These are phyloP conservation scores for Cutaneotrichosporon sp. DNA, from an alignment of 1,284 basidiomycete species.

Conservation along the genomic window DNA sequence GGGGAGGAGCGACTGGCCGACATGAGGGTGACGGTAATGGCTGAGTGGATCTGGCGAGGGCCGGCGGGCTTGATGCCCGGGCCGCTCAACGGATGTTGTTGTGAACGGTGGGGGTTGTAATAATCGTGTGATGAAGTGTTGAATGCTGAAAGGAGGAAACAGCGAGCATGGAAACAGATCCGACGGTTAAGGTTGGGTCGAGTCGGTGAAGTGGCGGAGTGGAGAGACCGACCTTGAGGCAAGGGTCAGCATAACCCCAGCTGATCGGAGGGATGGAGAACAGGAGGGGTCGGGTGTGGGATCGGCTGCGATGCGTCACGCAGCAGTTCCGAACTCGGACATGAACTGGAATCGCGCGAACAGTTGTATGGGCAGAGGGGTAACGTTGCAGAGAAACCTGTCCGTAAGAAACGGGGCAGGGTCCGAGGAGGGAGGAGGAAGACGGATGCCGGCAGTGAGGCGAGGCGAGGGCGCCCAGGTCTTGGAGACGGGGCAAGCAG, in stretches of 20 bases:
- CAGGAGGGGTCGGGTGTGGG: not conserved
- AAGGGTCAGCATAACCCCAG: not conserved
- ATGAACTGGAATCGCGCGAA: not conserved
- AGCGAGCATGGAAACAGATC: not conserved
- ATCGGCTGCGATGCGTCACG: not conserved
- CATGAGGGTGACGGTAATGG: conserved; percentile 8
- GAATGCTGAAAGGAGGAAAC: not conserved
- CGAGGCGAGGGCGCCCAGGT: not conserved
- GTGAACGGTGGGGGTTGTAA: not conserved
- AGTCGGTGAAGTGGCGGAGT: not conserved
- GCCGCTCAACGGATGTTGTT: conserved; percentile 2
- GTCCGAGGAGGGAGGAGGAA: not conserved
- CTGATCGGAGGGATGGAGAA: not conserved
- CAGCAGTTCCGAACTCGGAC: conserved; percentile 1
- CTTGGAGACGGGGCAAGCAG: not conserved
- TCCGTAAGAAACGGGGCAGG: conserved; percentile 1
- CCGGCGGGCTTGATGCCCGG: conserved; percentile 6
- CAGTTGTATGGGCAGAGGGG: not conserved
- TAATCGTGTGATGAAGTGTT: not conserved
- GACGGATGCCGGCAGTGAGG: not conserved
- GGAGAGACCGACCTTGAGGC: not conserved
- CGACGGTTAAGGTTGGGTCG: not conserved
- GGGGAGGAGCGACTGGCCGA: conserved; percentile 7
- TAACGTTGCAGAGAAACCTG: not conserved
- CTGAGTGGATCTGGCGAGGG: not conserved